Evolutionary conservation across 495 filamentous ascomycete species (phyloP).

Genomic region (Collariella sp.): DNA sequence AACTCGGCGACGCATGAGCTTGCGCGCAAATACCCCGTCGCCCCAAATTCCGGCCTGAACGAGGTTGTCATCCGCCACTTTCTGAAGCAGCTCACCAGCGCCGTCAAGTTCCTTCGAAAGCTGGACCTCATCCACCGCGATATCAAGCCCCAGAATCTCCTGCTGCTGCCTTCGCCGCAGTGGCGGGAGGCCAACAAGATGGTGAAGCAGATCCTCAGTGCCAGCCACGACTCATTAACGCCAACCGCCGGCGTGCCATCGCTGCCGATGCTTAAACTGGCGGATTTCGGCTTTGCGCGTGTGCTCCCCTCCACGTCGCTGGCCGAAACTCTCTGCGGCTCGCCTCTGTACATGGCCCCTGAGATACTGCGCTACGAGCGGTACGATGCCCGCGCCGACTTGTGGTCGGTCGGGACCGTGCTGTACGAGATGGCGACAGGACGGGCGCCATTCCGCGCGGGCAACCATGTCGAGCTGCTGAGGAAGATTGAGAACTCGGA

Average conservation of each 20-base stretch:
- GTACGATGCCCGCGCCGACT: conserved; percentile 92
- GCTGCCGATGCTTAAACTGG: conserved; percentile 90
- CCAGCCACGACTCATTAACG: conserved; percentile 66
- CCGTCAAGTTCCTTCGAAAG: conserved; percentile 75
- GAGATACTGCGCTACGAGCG: conserved; percentile 96
- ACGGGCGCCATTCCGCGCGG: conserved; percentile 80
- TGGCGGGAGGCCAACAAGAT: conserved; percentile 40
- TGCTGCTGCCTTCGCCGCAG: conserved; percentile 75
- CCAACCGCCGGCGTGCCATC: conserved; percentile 76
- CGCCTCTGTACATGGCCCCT: conserved; percentile 97
- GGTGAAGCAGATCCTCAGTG: conserved; percentile 44
- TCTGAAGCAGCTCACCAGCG: conserved; percentile 88
- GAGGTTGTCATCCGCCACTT: conserved; percentile 94
- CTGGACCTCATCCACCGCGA: conserved; percentile 90
- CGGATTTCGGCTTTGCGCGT: conserved; percentile 94
- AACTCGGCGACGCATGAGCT: conserved; percentile 75
- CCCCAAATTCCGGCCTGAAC: conserved; percentile 70
- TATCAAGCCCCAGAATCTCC: conserved; percentile 93
- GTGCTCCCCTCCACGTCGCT: conserved; percentile 80
- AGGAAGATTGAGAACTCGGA: conserved; percentile 81
- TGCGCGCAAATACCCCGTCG: conserved; percentile 83
- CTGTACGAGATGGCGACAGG: conserved; percentile 90
- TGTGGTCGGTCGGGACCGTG: conserved; percentile 96
- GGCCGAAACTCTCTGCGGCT: conserved; percentile 93
- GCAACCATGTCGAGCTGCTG: conserved; percentile 89